Base-by-base conservation (phyloP, 225 moss, liverwort and hornwort genomes). In the Thuidium tamariscinum region DNA sequence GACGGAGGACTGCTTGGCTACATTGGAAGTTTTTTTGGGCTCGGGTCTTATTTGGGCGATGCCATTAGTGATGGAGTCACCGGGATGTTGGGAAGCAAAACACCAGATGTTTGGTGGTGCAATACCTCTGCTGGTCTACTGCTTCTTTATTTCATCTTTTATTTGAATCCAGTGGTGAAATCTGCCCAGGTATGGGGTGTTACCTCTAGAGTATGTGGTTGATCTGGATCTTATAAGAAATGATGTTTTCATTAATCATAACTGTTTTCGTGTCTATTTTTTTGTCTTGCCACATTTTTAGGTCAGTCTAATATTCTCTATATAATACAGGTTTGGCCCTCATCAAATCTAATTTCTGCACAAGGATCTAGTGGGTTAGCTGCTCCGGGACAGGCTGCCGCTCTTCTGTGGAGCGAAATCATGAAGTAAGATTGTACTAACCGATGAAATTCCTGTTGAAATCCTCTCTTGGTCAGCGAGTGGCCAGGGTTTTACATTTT, bases 91-190 rank as follows among this genome's bases (percentile, higher is more conserved):
- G 89, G 91, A 78, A 91, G 82, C 74, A 88, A 88, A 86, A 71
- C 90, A 72, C 72, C 90, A 72, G 96, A 96, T 89, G 79, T 90
- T 65, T 89, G 87, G 88, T 97, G 96, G 95, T 96, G 96, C 91
- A 97, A 95, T 83, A 93, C 77, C 49, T 96, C 96, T 85, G 94
- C 96, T 94, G 95, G 92, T 82, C 93, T 97, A 80, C 71, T 97
- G 77, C 90, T 97, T 65, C 92, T 96, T 85, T 97, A 97, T 87
- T 96, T 97, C 66, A 88, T 97, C 75, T 94, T 95, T 89, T 96
- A 94, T 90, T 84, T 94, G 88, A 96, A 93, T 86, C 97, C 96
- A 82, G 91, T 95, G 73, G 89, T 96, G 87, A 96, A 93, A 84
- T 94, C 94, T 77, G 88, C 93, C 52, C 96, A 96, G 95, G 96